Evolutionary conservation across 768 basidiomycete genomes (phyloP).

Genomic region (Pisolithus sp.): DNA sequence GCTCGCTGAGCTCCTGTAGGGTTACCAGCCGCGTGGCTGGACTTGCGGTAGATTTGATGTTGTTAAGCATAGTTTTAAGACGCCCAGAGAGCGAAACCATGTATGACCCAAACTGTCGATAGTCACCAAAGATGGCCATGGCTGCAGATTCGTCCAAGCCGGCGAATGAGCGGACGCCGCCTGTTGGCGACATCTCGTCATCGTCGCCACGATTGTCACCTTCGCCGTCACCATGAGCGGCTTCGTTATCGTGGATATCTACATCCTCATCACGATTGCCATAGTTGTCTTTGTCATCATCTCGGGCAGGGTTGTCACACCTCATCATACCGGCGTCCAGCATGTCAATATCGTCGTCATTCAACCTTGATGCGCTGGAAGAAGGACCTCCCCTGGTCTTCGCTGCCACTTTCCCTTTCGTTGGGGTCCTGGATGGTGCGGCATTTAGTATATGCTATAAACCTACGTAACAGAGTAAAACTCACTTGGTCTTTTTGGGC

Average conservation of each 20-base stretch:
- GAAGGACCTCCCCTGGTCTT: conserved; percentile 53
- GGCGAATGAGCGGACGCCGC: conserved; percentile 36
- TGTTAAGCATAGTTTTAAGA: conserved; percentile 84
- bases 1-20: conserved; percentile 89
- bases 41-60: conserved; percentile 80
- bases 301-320: conserved; percentile 38
- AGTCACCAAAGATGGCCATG: conserved; percentile 80
- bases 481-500: conserved; percentile 73
- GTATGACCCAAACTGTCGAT: conserved; percentile 84
- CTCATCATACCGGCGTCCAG: conserved; percentile 52
- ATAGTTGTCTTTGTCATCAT: conserved; percentile 39
- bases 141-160: conserved; percentile 65
- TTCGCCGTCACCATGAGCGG: conserved; percentile 41
- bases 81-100: conserved; percentile 85
- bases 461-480: conserved; percentile 5
- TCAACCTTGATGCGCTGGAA: conserved; percentile 56
- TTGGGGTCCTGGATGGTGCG: conserved; percentile 33
- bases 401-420: conserved; percentile 54
- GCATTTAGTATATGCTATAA: conserved; percentile 9
- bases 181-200: conserved; percentile 30
- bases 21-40: conserved; percentile 83
- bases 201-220: conserved; percentile 39
- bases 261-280: conserved; percentile 36
- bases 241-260: conserved; percentile 46
- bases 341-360: conserved; percentile 76